phyloP scores from a whole-genome alignment of 1,284 basidiomycete species.

The Cutaneotrichosporon mucoides region DNA sequence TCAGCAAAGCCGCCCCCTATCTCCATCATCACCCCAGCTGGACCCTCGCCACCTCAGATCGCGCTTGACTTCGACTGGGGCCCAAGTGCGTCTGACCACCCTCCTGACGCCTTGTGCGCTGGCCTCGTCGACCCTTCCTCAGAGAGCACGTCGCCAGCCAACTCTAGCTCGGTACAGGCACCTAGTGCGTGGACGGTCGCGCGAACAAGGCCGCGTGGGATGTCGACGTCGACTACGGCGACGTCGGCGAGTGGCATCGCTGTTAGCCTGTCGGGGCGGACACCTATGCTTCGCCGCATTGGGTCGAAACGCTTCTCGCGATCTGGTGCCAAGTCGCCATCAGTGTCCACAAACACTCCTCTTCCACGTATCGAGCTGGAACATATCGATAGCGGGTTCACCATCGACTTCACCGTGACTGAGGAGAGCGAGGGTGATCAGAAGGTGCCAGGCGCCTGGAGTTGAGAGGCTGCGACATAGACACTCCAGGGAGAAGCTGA shows the following conservation, averaged over 20 bases:
- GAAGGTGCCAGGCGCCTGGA: background rate
- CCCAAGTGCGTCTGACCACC: background rate
- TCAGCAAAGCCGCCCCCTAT: too few species aligned
- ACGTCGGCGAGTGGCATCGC: background rate
- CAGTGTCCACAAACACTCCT: background rate
- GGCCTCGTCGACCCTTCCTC: too few species aligned
- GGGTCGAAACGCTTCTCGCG: background rate
- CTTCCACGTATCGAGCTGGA: conserved; percentile 1
- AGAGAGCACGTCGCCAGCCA: background rate
- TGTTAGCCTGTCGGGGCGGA: background rate
- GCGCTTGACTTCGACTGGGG: conserved; percentile 5
- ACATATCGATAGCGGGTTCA: background rate
- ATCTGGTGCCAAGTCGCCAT: background rate
- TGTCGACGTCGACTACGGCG: background rate
- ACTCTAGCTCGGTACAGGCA: too few species aligned
- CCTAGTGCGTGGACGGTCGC: too few species aligned
- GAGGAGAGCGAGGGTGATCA: background rate
- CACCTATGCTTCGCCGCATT: background rate
- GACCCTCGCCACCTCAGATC: background rate
- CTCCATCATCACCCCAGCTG: too few species aligned
- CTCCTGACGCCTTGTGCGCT: background rate
- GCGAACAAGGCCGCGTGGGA: background rate
- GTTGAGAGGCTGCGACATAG: too few species aligned
- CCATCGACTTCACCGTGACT: background rate
- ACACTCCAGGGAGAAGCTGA: too few species aligned